These are phyloP conservation scores for Fraxinus quadrangulata DNA, from an alignment of 257 asterid genomes.

Conservation along the genomic window DNA sequence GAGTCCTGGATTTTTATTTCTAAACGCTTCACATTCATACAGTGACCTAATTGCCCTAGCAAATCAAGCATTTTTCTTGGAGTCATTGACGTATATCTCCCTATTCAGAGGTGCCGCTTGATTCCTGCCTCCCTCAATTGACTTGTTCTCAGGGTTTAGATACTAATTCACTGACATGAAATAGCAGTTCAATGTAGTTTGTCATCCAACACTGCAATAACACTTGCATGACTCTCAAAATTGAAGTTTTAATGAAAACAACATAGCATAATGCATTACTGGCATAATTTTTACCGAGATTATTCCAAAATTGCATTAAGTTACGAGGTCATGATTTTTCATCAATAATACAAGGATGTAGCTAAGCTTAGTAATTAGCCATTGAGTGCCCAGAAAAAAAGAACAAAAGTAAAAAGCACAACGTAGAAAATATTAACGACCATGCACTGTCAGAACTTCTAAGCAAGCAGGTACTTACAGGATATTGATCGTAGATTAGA, in stretches of 20 bases:
- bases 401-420: neutral
- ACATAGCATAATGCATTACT: neutral
- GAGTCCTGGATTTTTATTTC: neutral
- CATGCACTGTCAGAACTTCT: neutral
- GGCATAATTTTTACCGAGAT: neutral
- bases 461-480: constrained; percentile 41
- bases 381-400: neutral
- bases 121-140: neutral
- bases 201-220: neutral
- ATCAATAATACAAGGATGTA: neutral
- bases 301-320: neutral
- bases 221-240: neutral
- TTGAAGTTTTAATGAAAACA: too few species aligned
- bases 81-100: neutral
- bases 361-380: neutral
- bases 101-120: neutral
- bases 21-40: neutral
- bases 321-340: neutral
- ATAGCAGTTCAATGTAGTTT: neutral
- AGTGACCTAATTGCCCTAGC: neutral
- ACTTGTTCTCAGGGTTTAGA: neutral
- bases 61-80: neutral
- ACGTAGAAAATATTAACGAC: neutral
- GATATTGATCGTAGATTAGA: constrained; percentile 80
- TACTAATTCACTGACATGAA: neutral